These are phyloP conservation scores for Blastocystis sp. DNA, from an alignment of 352 stramenopile genomes.

Conservation along the genomic window DNA sequence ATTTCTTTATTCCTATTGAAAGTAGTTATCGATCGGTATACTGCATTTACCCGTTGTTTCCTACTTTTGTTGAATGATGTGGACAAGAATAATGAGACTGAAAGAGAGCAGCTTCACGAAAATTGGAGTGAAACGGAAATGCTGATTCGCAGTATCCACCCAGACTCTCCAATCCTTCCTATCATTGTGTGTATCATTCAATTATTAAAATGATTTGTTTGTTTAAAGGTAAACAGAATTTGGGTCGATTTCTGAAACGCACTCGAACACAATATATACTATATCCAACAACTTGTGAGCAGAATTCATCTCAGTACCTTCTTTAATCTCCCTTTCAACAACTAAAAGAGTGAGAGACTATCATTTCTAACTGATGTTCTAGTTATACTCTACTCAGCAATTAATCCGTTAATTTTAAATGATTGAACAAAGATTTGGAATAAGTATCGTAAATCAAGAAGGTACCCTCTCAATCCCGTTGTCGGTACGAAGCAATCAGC, in stretches of 20 bases:
- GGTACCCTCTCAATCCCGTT: background rate
- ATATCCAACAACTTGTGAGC: background rate
- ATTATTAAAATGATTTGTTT: background rate
- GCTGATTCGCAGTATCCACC: background rate
- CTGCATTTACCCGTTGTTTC: background rate
- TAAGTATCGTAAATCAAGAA: slow-evolving; percentile 11
- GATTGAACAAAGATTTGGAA: slow-evolving; percentile 47
- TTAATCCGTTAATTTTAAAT: background rate
- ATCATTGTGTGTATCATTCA: slow-evolving; percentile 1
- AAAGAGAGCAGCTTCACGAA: background rate
- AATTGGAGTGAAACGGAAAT: background rate
- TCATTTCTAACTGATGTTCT: background rate
- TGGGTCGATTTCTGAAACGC: background rate
- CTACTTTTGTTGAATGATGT: background rate
- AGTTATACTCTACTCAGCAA: background rate
- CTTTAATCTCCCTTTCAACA: background rate
- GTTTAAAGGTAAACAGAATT: background rate
- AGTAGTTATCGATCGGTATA: background rate
- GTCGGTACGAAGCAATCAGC: slow-evolving; percentile 33
- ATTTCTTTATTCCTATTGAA: background rate
- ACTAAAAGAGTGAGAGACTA: background rate
- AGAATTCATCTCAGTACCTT: background rate
- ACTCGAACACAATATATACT: background rate
- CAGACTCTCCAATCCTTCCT: background rate
- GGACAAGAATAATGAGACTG: background rate